Evolutionary conservation across 1,284 basidiomycete genomes (phyloP), one percentile per base, ranked within the genome.

Genomic region (Thelephora terrestris): DNA sequence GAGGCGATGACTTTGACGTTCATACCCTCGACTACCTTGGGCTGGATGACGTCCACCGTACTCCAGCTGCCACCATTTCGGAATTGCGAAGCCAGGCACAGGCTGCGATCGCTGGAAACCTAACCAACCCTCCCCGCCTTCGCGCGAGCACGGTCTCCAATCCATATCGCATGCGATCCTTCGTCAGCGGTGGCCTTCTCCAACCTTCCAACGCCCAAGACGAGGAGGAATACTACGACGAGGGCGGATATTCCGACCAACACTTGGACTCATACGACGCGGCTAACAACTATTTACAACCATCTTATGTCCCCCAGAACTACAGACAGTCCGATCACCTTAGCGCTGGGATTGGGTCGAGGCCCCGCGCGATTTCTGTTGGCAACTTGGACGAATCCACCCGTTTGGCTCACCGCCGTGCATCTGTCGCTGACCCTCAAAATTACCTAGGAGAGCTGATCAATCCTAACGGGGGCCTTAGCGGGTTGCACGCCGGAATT

Each of bases 21-120:
- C 87, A 91, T 60, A 96, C 93, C 23, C 76, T 97, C 53, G 92
- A 94, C 65, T 96, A 96, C 64, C 85, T 97, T 47, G 93, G 93
- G 42, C 75, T 97, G 56, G 93, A 93, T 57, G 88, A 91, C 53
- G 70, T 60, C 2, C 73, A 74, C 55, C 74, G 77, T 48, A 76
- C 75, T 51, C 79, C 81, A 10, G 86, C 87, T 4, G 90, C 87
- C 9, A 91, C 86, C 45, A 80, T 91, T 53, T 80, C 86, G 16
- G 91, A 91, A 65, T 71, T 91, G 51, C 81, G 86, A 55, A 87
- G 78, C 55, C 91, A 91, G 63, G 85, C 87, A 38, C 91, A 92
- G 64, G 84, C 86, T 34, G 90, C 86, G 35, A 91, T 94, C 58
- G 84, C 85, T 29, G 84, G 82, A 40, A 88, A 88, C 58, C 66